A percentile compares a stretch with the other conserved stretches of the same genome.
Conservation (phyloP, 106 monocot species). For the Narthecium ossifragum region DNA sequence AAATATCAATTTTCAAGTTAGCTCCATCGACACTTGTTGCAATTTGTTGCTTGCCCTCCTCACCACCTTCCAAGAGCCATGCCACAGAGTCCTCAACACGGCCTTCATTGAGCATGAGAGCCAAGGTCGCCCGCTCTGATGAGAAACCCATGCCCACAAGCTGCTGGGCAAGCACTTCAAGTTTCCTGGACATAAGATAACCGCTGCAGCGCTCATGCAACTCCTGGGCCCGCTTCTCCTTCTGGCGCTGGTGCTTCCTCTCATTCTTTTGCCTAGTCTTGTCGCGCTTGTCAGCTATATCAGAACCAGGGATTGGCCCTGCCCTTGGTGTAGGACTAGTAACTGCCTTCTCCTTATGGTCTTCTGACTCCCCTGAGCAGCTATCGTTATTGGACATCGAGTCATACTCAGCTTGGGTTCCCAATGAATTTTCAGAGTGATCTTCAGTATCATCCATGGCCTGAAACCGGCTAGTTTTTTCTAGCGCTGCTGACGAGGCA, state of each 20-base stretch:
- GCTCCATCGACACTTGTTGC: conserved; percentile 20
- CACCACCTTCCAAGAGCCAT: conserved; percentile 61
- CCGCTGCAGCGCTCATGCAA: conserved; percentile 62
- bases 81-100: conserved; percentile 66
- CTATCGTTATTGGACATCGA: conserved; percentile 72
- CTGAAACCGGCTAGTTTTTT: conserved; percentile 22
- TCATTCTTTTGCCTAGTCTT: conserved; percentile 93
- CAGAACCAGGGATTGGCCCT: conserved; percentile 58
- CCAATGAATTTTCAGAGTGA: conserved; percentile 34
- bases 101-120: conserved; percentile 78
- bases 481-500: conserved; percentile 1
- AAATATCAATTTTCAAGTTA: conserved; percentile 71
- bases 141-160: conserved; percentile 90
- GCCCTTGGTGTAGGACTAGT: conserved; percentile 10
- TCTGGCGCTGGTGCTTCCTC: conserved; percentile 88
- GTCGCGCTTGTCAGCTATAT: conserved; percentile 82
- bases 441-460: conserved; percentile 41
- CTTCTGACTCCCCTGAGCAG: conserved; percentile 83
- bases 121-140: conserved; percentile 56
- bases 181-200: conserved; percentile 76
- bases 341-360: conserved; percentile 46
- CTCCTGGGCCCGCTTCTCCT: conserved; percentile 75
- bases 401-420: conserved; percentile 51
- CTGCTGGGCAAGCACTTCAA: conserved; percentile 61
- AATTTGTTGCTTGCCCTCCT: conserved; percentile 34